phyloP scores from a whole-genome alignment of 2,329 filamentous ascomycete genomes.

The Delphinella strobiligena region DNA sequence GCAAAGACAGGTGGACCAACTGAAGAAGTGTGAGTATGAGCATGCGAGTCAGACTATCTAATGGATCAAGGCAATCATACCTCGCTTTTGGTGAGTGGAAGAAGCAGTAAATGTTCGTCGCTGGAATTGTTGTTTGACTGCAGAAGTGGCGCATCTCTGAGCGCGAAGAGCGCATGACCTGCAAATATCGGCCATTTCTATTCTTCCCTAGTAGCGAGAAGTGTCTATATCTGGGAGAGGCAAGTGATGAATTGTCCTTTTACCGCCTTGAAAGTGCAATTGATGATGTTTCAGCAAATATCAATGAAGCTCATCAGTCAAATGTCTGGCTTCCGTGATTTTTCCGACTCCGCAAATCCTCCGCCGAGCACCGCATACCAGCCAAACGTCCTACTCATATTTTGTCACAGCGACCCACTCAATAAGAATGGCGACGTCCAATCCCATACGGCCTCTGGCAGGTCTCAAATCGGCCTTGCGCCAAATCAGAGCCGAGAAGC shows the following conservation, averaged over 20 bases:
- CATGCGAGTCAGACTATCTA: slow-evolving; percentile 5
- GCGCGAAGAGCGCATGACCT: slow-evolving; percentile 21
- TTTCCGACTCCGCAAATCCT: slow-evolving; percentile 8
- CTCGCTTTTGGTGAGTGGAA: slow-evolving; percentile 4
- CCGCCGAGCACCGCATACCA: slow-evolving; percentile 6
- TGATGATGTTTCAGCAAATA: neutral
- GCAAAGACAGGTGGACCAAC: slow-evolving; percentile 30
- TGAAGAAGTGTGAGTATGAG: slow-evolving; percentile 7
- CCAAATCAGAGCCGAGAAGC: slow-evolving; percentile 34
- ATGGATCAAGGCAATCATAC: slow-evolving; percentile 1
- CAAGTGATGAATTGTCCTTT: neutral
- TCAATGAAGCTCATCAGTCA: neutral
- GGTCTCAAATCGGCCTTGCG: slow-evolving; percentile 56
- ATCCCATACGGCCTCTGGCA: slow-evolving; percentile 53
- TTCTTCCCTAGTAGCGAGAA: no score
- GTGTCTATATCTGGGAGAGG: no score
- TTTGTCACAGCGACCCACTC: slow-evolving; percentile 4
- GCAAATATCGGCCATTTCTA: slow-evolving; percentile 20
- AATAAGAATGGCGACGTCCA: slow-evolving; percentile 43
- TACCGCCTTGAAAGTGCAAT: no score
- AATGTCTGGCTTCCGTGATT: slow-evolving; percentile 2
- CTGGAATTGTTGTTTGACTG: slow-evolving; percentile 7
- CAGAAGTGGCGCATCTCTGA: slow-evolving; percentile 14
- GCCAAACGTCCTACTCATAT: neutral
- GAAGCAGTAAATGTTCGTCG: slow-evolving; percentile 6